Evolutionary conservation across 768 basidiomycete genomes (phyloP).

Genomic region (Melanogaster broomeanus): DNA sequence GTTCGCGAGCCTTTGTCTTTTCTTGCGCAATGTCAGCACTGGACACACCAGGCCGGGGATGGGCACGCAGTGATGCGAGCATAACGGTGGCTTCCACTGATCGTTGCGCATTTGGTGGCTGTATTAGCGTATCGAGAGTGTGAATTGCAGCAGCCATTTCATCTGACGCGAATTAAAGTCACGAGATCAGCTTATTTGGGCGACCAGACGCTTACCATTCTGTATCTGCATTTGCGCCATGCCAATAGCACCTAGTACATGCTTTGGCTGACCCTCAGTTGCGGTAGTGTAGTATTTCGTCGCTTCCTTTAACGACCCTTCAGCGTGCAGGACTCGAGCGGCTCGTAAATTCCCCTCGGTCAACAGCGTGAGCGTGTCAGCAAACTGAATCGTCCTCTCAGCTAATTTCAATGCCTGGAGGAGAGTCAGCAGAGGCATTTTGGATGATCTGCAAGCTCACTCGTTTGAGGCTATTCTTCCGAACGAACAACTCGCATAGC

Average conservation of each 20-base stretch:
- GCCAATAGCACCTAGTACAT: slow-evolving; percentile 79
- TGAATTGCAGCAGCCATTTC: slow-evolving; percentile 86
- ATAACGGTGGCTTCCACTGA: slow-evolving; percentile 86
- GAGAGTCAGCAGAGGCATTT: not conserved
- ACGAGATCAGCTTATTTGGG: not conserved
- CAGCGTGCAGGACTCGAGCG: slow-evolving; percentile 77
- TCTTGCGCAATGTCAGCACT: slow-evolving; percentile 73
- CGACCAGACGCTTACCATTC: slow-evolving; percentile 55
- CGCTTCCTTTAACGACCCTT: slow-evolving; percentile 64
- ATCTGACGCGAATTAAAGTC: slow-evolving; percentile 44
- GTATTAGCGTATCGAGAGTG: slow-evolving; percentile 75
- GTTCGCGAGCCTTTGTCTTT: slow-evolving; percentile 70
- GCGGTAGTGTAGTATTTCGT: slow-evolving; percentile 69
- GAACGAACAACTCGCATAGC: slow-evolving; percentile 75
- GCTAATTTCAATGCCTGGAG: slow-evolving; percentile 85
- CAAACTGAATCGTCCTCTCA: slow-evolving; percentile 91
- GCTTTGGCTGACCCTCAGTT: slow-evolving; percentile 68
- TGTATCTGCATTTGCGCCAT: slow-evolving; percentile 86
- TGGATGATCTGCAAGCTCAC: slow-evolving; percentile 38
- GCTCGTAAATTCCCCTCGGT: slow-evolving; percentile 87
- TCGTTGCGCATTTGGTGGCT: slow-evolving; percentile 61
- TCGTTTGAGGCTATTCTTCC: slow-evolving; percentile 63
- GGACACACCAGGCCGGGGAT: slow-evolving; percentile 78
- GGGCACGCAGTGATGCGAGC: slow-evolving; percentile 86
- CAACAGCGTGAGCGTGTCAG: slow-evolving; percentile 82